Evolutionary conservation across 148 eudicot genomes (phyloP).

Genomic region (Dysphania ambrosioides): DNA sequence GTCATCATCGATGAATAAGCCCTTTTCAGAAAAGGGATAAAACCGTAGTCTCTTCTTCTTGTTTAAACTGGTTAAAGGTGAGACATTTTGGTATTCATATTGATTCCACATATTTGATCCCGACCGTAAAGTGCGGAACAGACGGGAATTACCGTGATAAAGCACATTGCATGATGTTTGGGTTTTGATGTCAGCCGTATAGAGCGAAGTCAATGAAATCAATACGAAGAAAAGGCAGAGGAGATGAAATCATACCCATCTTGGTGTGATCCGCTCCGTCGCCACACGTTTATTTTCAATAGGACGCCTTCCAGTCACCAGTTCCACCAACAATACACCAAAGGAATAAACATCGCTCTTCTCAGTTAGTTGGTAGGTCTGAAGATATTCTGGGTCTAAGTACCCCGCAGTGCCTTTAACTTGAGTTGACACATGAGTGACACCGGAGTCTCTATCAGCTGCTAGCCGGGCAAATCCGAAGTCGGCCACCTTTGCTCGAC

Average conservation of each 20-base stretch:
- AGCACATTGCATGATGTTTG: background rate
- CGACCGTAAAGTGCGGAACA: too few species aligned
- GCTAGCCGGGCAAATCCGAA: slow-evolving; percentile 86
- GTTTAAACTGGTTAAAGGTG: background rate
- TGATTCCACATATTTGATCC: too few species aligned
- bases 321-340: slow-evolving; percentile 81
- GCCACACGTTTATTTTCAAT: slow-evolving; percentile 55
- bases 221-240: background rate
- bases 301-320: slow-evolving; percentile 88
- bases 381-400: slow-evolving; percentile 86
- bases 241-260: slow-evolving; percentile 55
- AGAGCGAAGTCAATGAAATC: background rate
- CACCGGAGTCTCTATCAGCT: slow-evolving; percentile 57
- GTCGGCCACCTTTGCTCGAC: slow-evolving; percentile 84
- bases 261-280: slow-evolving; percentile 63
- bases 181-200: background rate
- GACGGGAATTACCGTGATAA: too few species aligned
- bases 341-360: slow-evolving; percentile 96
- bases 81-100: too few species aligned
- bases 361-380: slow-evolving; percentile 78
- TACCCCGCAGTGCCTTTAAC: slow-evolving; percentile 97
- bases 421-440: slow-evolving; percentile 82
- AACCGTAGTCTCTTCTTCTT: background rate
- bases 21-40: too few species aligned
- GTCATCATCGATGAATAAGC: too few species aligned